Base-by-base conservation (phyloP, 1,139 yeast genomes). In the Kurtzmaniella quercitrusa region DNA sequence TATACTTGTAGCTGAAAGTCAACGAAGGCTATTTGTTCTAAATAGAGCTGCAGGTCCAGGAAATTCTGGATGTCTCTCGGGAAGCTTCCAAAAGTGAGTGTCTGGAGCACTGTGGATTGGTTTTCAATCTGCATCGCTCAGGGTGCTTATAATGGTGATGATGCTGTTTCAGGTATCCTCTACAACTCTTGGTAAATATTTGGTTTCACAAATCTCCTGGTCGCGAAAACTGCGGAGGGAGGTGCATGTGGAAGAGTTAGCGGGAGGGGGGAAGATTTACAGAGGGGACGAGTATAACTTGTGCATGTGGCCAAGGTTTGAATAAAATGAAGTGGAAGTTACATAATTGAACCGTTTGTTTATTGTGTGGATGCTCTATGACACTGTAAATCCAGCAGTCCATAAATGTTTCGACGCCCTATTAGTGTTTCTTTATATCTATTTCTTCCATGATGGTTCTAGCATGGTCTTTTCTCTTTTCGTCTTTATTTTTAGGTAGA, bases 1-100 rank as follows among this genome's bases (percentile, higher is more conserved):
- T 68, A 50, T 11, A 62, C 49, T 47, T 68, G 74, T 41, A 71
- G 57, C 52, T 70, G 70, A 52, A 68, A 68, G 51, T 73, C 78
- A 36, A 70, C 54, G 47, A 65, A 70, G 10, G 67, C 57, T 36
- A 68, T 54, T 46, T 66, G 75, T 43, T 66, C 65, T 49, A 72
- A 60, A 43, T 61, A 64, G 37, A 61, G 65, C 42, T 61, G 65
- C 23, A 73, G 64, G 23, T 67, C 68, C 49, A 67, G 68, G 46
- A 60, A 68, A 31, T 56, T 57, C 40, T 62, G 48, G 16, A 70
- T 68, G 34, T 63, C 51, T 41, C 52, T 56, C 9, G 78, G 78
- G 45, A 70, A 73, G 43, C 70, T 59, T 15, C 77, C 76, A 37
- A 69, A 53, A 42, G 59, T 62, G 48, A 73, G 58, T 2, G 70